Base-by-base conservation (phyloP, 441 rosid species). In the Kokia cookei region DNA sequence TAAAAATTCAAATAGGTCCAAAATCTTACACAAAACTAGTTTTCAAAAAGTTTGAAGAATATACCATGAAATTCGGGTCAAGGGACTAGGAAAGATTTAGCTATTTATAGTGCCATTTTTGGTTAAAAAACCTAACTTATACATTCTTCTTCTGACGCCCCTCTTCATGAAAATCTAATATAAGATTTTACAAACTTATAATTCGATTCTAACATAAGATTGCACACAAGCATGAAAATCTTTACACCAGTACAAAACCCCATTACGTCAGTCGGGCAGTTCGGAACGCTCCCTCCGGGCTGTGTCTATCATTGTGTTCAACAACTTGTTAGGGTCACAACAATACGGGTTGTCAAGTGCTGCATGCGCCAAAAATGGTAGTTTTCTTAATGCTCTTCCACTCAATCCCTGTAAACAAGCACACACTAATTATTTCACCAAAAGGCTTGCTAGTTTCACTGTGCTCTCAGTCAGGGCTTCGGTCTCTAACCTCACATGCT, bases 301-400 rank as follows among this genome's bases (percentile, higher is more conserved):
- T 29, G 98, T 89, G 43, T 91, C 86, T 50, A 86, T 81, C 94
- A 96, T 79, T 64, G 97, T 80, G 69, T 77, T 72, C 86, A 93
- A 80, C 86, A 96, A 96, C 72, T 81, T 80, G 81, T 80, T 76
- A 19, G 88, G 90, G 60, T 89, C 91, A 80, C 86, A 84, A 70
- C 80, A 65, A 60, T 75, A 32, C 51, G 94, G 93, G 76, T 87
- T 85, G 54, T 89, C 76, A 77, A 93, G 96, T 65, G 92, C 85
- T 59, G 97, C 91, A 60, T 96, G 93, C 3, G 93, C 86, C 81
- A 96, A 81, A 83, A 96, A 92, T 63, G 98, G 97, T 65, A 96
- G 99, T 83, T 93, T 93, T 72, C 98, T 85, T 53, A 96, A 78
- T 15, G 97, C 82, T 76, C 98, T 88, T 77, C 98, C 98, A 78